Evolutionary conservation across 2,329 filamentous ascomycete species (phyloP), one percentile per base, ranked within the genome.

Genomic region (Periconia digitata): DNA sequence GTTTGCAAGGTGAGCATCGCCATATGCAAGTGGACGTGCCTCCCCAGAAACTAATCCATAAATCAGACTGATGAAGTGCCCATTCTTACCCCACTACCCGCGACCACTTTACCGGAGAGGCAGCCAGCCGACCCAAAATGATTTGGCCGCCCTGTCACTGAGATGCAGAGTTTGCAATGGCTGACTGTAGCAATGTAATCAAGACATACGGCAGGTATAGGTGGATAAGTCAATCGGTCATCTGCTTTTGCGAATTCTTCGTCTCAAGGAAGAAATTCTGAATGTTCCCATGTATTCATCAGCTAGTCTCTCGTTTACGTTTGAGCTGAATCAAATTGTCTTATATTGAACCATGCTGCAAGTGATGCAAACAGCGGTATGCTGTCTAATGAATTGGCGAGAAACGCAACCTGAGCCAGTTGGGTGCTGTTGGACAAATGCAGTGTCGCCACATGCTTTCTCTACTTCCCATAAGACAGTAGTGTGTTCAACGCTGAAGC

Each of bases 1-100:
- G 61, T 68, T 64, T 67, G 63, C 56, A 66, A 60, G 55, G 68
- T 70, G 53, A 41, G 67, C n/a, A 17, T 27, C n/a, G 41, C 17
- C 13, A 29, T 5, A 35, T 18, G 10, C 10, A n/a, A n/a, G n/a
- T n/a, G n/a, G 8, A 21, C 3, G 7, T 16, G 20, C 13, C 12
- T 20, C 12, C 18, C 10, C 18, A n/a, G 17, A 8, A 5, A 6
- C 54, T 56, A 50, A 60, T 45, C 8, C 8, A 3, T 10, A 6
- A n/a, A 8, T 7, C 38, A 69, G 66, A 62, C 58, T 60, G 64
- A 70, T 63, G 54, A 60, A 59, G 48, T 54, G 58, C 58, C 60
- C 64, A 70, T 67, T 69, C 64, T 66, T 69, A 66, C 59, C 47
- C n/a, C 61, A 64, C 60, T 51, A 60, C 63, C 63, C 63, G 60